phyloP scores from a whole-genome alignment of 345 rosid genomes.

The Moricandia moricandioides region DNA sequence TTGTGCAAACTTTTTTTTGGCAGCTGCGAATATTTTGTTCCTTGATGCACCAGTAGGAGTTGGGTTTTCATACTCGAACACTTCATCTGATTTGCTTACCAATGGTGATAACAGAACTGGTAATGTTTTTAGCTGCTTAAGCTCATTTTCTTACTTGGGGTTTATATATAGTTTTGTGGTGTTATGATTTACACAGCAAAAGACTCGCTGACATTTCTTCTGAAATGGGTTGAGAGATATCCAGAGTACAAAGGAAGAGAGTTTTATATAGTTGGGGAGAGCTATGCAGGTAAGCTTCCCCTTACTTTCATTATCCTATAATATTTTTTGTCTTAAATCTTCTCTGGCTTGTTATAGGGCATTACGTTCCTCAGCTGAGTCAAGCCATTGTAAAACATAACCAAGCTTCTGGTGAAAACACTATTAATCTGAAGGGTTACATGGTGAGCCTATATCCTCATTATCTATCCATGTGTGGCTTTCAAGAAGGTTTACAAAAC shows the following conservation, averaged over 20 bases:
- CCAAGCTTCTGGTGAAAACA: slow-evolving; percentile 37
- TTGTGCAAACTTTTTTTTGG: slow-evolving; percentile 1
- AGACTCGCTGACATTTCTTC: slow-evolving; percentile 72
- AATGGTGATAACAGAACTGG: slow-evolving; percentile 65
- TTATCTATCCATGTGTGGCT: not conserved
- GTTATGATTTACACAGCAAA: slow-evolving; percentile 49
- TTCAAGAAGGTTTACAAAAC: not conserved
- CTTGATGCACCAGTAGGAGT: slow-evolving; percentile 94
- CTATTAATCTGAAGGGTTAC: slow-evolving; percentile 80
- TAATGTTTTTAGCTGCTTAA: slow-evolving; percentile 32
- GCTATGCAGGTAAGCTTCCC: slow-evolving; percentile 72
- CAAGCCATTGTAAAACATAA: slow-evolving; percentile 66
- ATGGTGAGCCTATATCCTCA: slow-evolving; percentile 53
- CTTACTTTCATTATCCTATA: not conserved
- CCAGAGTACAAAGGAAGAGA: slow-evolving; percentile 74
- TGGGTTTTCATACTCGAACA: slow-evolving; percentile 86
- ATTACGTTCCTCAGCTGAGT: slow-evolving; percentile 95
- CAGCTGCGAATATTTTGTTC: slow-evolving; percentile 85
- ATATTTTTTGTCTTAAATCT: not conserved
- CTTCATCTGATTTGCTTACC: slow-evolving; percentile 58
- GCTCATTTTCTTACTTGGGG: not conserved
- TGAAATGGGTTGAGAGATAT: slow-evolving; percentile 87
- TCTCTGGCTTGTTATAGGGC: slow-evolving; percentile 49
- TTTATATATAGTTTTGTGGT: not conserved
- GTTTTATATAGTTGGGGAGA: slow-evolving; percentile 44